Conservation (phyloP, 306 rosid genomes). For the Glycyrrhiza uralensis region DNA sequence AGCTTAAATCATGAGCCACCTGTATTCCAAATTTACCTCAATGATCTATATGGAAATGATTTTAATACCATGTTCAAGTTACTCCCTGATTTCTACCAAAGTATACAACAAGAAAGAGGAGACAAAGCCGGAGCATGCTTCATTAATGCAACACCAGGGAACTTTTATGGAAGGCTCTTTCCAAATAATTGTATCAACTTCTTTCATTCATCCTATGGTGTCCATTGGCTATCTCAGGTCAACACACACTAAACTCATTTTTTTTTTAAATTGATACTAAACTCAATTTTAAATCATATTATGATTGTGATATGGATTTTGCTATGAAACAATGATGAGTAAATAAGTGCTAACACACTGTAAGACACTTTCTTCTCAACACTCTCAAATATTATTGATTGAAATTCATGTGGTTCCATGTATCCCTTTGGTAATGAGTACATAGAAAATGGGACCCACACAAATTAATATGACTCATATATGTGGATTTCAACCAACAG, state of each 20-base stretch:
- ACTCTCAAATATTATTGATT: too few species aligned
- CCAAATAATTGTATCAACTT: slow-evolving; percentile 34
- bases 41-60: background rate
- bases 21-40: background rate
- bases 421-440: too few species aligned
- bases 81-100: slow-evolving; percentile 19
- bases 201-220: slow-evolving; percentile 41
- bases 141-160: slow-evolving; percentile 42
- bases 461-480: too few species aligned
- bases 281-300: background rate
- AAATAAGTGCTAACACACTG: too few species aligned
- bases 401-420: too few species aligned
- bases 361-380: too few species aligned
- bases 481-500: too few species aligned
- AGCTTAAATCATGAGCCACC: background rate
- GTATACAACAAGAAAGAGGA: background rate
- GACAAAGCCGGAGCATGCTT: slow-evolving; percentile 29
- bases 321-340: too few species aligned
- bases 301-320: too few species aligned
- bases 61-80: background rate
- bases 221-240: slow-evolving; percentile 50
- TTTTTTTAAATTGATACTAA: too few species aligned
- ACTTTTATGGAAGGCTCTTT: slow-evolving; percentile 53
- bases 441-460: too few species aligned
- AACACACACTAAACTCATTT: too few species aligned